Base-by-base conservation (phyloP, 768 basidiomycete species). In the Lanmaoa rubissima region DNA sequence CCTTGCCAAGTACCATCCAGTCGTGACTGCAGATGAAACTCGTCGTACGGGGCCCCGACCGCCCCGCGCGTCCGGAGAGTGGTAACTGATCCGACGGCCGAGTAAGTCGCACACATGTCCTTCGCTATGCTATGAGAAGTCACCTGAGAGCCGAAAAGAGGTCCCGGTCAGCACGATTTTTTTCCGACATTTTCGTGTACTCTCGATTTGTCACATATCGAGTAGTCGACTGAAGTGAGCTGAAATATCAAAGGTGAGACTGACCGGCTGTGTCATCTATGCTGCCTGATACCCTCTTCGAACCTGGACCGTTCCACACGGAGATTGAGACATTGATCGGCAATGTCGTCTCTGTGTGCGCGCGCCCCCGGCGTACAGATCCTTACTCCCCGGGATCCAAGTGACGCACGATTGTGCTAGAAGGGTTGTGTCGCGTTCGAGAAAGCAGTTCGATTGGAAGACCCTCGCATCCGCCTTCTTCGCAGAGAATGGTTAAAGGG, bases 171-270 rank as follows among this genome's bases (percentile, higher is more conserved):
- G 21, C 41, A 42, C 21, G 41, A 4, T 13, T 24, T 16, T 7
- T 6, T n/a, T 24, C 42, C 42, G 24, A 9, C 21, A 7, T 43
- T 43, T 43, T 16, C 21, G 17, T 24, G 13, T 16, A 43, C 42
- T 39, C 36, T 38, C 36, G 36, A 24, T 24, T 2, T 24, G 21
- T 24, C 21, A 24, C 21, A 1, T 24, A 24, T 72, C 14, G 73
- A 73, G 51, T 73, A 61, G 3, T 50, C 72, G 21, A 71, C 61
- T 1, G 63, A 72, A 52, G 21, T 24, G 21, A 24, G 21, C 21
- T 24, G 21, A 24, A 24, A 24, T 24, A 24, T 24, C 21, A 24
- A 24, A 24, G 21, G 21, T 24, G 21, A 24, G 21, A 24, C 21
- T 24, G 21, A 24, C 21, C 21, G 21, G 21, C 21, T 24, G 21